These are phyloP conservation scores for Aspergillus amoenus DNA, from an alignment of 2,329 filamentous ascomycete species.

Conservation along the genomic window DNA sequence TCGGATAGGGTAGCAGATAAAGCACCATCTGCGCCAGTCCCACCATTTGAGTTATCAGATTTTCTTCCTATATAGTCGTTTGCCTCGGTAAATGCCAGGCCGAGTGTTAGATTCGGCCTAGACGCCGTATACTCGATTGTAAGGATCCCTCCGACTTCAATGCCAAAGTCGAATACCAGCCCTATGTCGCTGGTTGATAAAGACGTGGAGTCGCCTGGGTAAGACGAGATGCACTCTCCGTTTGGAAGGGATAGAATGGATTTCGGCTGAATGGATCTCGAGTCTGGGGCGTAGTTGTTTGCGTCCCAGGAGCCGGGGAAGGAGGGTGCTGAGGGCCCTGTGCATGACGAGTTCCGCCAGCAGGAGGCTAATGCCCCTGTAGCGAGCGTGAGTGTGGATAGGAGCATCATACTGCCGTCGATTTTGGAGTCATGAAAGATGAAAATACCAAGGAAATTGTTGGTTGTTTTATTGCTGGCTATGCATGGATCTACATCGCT, in stretches of 20 bases:
- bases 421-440: no score
- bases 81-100: slow-evolving; percentile 50
- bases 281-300: slow-evolving; percentile 57
- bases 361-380: slow-evolving; percentile 35
- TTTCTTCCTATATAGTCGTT: slow-evolving; percentile 50
- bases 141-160: slow-evolving; percentile 58
- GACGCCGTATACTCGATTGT: slow-evolving; percentile 50
- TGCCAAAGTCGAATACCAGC: slow-evolving; percentile 57
- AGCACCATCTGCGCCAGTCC: slow-evolving; percentile 44
- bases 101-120: slow-evolving; percentile 34
- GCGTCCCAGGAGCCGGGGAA: slow-evolving; percentile 60
- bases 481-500: not conserved
- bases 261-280: slow-evolving; percentile 51
- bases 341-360: slow-evolving; percentile 58
- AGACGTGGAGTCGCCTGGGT: slow-evolving; percentile 28
- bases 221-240: slow-evolving; percentile 22
- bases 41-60: slow-evolving; percentile 52
- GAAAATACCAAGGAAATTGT: no score
- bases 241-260: slow-evolving; percentile 42
- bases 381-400: not conserved
- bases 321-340: slow-evolving; percentile 48
- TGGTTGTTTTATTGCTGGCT: no score
- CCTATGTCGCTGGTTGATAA: slow-evolving; percentile 47
- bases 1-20: slow-evolving; percentile 38
- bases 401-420: not conserved